phyloP scores from a whole-genome alignment of 2,329 filamentous ascomycete genomes.

The Colletotrichum endophyticum region DNA sequence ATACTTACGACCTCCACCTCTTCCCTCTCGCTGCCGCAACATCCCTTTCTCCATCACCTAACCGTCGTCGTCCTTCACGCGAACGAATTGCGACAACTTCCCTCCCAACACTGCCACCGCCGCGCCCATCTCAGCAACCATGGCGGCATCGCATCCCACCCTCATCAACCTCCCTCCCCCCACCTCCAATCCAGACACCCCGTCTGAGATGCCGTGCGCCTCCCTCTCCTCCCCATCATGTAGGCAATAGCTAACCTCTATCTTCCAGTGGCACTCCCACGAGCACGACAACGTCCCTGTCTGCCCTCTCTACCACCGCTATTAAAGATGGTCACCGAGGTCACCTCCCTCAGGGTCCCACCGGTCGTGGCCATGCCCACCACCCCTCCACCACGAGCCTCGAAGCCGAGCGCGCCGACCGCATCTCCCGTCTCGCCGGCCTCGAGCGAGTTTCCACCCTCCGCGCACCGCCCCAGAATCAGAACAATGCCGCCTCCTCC shows the following conservation, averaged over 20 bases:
- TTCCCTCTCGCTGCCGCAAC: neutral
- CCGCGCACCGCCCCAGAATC: slow-evolving; percentile 52
- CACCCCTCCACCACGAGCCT: slow-evolving; percentile 73
- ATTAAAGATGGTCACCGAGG: slow-evolving; percentile 97
- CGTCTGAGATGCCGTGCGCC: slow-evolving; percentile 86
- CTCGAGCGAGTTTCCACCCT: slow-evolving; percentile 85
- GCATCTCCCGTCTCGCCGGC: slow-evolving; percentile 93
- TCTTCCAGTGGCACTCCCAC: slow-evolving; percentile 82
- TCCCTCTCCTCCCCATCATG: neutral
- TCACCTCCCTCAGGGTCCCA: slow-evolving; percentile 66
- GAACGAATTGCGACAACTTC: neutral
- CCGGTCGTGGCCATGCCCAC: slow-evolving; percentile 60
- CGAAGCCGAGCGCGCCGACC: slow-evolving; percentile 91
- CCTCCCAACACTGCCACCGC: neutral
- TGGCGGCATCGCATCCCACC: slow-evolving; percentile 60
- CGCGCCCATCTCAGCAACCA: slow-evolving; percentile 21
- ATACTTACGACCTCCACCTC: neutral
- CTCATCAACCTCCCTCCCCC: slow-evolving; percentile 86
- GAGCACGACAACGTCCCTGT: slow-evolving; percentile 89
- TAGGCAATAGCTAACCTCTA: slow-evolving; percentile 14
- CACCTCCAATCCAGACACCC: slow-evolving; percentile 82
- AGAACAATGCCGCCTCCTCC: slow-evolving; percentile 36
- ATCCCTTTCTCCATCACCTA: neutral
- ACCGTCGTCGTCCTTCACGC: neutral
- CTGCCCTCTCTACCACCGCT: slow-evolving; percentile 87